These are phyloP conservation scores for Cystobasidium pallidum DNA, from an alignment of 1,284 basidiomycete species.

Conservation along the genomic window DNA sequence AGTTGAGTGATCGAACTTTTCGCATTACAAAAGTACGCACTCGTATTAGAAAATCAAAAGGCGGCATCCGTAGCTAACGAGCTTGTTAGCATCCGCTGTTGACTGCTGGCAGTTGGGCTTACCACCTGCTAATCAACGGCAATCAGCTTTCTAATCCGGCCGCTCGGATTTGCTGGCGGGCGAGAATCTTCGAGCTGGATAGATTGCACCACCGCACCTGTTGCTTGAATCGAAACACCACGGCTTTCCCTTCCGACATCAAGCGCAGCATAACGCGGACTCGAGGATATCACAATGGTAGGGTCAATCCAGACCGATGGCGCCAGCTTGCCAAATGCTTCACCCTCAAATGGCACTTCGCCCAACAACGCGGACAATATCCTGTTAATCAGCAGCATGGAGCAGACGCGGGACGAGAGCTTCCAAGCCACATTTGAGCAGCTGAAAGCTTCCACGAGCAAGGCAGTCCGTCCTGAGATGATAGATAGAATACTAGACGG, in stretches of 20 bases:
- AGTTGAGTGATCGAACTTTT: too few species aligned
- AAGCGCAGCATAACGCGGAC: background rate
- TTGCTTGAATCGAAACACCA: background rate
- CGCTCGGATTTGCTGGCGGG: slow-evolving; percentile 22
- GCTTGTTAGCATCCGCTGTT: background rate
- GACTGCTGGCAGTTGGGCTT: background rate
- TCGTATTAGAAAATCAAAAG: background rate
- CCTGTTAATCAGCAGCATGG: slow-evolving; percentile 44
- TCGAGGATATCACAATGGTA: background rate
- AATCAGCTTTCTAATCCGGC: slow-evolving; percentile 8
- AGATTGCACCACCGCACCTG: too few species aligned
- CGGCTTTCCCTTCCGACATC: background rate
- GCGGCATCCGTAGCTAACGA: too few species aligned
- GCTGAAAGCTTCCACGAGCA: slow-evolving; percentile 23
- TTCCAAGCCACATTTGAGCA: slow-evolving; percentile 35
- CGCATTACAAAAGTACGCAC: background rate
- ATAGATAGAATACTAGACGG: slow-evolving; percentile 73
- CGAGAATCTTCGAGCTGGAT: background rate
- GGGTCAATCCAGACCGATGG: slow-evolving; percentile 1
- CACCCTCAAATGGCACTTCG: background rate
- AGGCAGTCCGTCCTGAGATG: slow-evolving; percentile 59
- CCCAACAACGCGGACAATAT: slow-evolving; percentile 25
- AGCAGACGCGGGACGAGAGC: slow-evolving; percentile 30
- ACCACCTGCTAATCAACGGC: slow-evolving; percentile 2
- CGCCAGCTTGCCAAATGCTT: background rate